Conservation (phyloP, 192 early-diverging fungal genomes). For the Backusella liffmaniae region DNA sequence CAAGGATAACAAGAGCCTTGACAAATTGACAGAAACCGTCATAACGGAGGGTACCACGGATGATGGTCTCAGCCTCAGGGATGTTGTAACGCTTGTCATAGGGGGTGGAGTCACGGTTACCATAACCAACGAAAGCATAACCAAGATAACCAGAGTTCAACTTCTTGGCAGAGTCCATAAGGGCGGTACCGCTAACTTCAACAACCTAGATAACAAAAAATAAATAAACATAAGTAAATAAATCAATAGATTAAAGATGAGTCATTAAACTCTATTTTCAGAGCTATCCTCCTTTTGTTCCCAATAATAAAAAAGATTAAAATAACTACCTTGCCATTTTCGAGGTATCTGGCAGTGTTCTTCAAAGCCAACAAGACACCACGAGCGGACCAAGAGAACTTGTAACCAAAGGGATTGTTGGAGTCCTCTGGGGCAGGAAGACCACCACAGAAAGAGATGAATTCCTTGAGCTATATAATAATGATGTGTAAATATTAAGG, state of each 20-base stretch:
- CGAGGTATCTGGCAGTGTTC: conserved; percentile 90
- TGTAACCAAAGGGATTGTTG: conserved; percentile 99
- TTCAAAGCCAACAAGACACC: conserved; percentile 96
- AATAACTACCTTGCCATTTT: conserved; percentile 74
- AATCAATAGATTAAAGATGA: background rate
- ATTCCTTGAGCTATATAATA: conserved; percentile 59
- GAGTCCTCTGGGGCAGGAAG: conserved; percentile 95
- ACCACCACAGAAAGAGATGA: conserved; percentile 97
- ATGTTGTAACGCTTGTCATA: conserved; percentile 95
- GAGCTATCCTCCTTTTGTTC: background rate
- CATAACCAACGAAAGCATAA: conserved; percentile 93
- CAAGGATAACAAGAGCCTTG: conserved; percentile 91
- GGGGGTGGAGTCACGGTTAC: conserved; percentile 96
- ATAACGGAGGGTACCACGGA: conserved; percentile 95
- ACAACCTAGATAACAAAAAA: conserved; percentile 44
- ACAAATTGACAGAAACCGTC: conserved; percentile 96
- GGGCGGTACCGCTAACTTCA: conserved; percentile 75
- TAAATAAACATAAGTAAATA: background rate
- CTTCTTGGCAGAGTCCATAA: conserved; percentile 92
- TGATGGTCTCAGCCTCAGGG: conserved; percentile 87
- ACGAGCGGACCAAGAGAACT: conserved; percentile 97
- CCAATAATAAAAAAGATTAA: background rate
- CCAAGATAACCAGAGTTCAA: conserved; percentile 91
- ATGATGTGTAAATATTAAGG: background rate
- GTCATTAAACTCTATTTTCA: conserved; percentile 12